Evolutionary conservation across 805 yeast genomes (phyloP), one percentile per base, ranked within the genome.

Genomic region (Saturnispora serradocipensis): DNA sequence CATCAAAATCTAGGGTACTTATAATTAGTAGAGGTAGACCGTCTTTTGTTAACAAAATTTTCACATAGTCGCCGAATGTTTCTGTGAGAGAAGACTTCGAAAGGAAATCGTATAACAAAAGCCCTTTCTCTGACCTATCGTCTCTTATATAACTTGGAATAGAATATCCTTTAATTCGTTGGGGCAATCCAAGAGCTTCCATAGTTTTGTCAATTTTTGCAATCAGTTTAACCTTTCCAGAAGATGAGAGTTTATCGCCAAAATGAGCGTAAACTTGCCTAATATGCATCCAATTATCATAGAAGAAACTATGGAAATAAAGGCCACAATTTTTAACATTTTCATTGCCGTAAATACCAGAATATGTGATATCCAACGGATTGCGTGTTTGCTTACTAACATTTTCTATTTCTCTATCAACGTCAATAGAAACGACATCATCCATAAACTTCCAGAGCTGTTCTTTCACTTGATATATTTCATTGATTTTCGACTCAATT

Each of bases 51-150:
- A 84, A 78, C 1, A 86, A 79, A 55, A 80, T 88, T 48, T 77
- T 80, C 10, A 86, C 73, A 36, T 82, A 68, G 5, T 73, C 63
- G n/a, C 62, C 55, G 4, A 75, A 77, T 10, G 75, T 66, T 53
- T 82, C 81, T 53, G 76, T 75, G 45, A 77, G 69, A 0, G 88
- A 72, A 66, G 81, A 76, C 51, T 80, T 81, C 25, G 80, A 76
- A 88, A 88, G 82, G 57, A 86, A 86, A 52, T 88, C 95, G 58
- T 78, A 81, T 25, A 82, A 70, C 52, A 76, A 78, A 1, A 75
- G 67, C 47, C 77, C 76, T 35, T 70, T 72, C 39, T 76, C 78
- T 45, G 68, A 57, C 38, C 68, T 71, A 45, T 74, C 73, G 35
- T 74, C 74, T 52, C 75, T 77, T 34, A 80, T 73, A 16, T 73